Percentiles rank a stretch among this genome's conserved stretches.
Conservation (phyloP, 768 basidiomycete genomes). For the Psilocybe subaeruginosa region DNA sequence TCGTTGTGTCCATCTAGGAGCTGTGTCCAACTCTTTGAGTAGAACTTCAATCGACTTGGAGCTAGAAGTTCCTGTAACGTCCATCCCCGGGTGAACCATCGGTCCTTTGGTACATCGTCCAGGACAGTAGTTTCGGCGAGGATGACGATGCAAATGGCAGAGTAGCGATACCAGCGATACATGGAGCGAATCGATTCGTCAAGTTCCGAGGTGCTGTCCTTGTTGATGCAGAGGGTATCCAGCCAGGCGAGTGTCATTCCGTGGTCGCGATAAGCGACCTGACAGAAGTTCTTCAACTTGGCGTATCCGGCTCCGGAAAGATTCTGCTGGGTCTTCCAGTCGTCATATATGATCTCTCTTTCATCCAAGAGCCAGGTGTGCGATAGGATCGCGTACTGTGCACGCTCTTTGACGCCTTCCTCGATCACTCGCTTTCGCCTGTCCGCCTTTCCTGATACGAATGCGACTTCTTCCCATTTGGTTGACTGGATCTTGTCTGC, state of each 20-base stretch:
- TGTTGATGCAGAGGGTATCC: conserved; percentile 19
- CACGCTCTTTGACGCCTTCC: conserved; percentile 5
- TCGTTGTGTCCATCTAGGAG: conserved; percentile 2
- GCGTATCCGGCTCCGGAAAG: conserved; percentile 3
- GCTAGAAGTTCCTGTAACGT: conserved; percentile 20
- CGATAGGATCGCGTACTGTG: conserved; percentile 15
- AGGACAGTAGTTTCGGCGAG: conserved; percentile 8
- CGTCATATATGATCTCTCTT: conserved; percentile 7
- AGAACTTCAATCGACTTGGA: conserved; percentile 7
- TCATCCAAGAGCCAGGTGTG: conserved; percentile 18
- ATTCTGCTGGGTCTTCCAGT: not conserved
- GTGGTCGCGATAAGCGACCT: conserved; percentile 4
- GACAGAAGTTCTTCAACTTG: conserved; percentile 12
- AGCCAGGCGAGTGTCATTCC: conserved; percentile 12
- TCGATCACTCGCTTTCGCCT: not conserved
- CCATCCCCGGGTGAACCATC: conserved; percentile 21
- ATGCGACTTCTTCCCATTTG: conserved; percentile 5
- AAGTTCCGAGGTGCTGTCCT: conserved; percentile 17
- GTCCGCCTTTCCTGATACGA: not conserved
- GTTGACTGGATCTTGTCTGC: not conserved
- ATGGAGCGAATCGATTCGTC: conserved; percentile 21
- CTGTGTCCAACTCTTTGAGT: conserved; percentile 8
- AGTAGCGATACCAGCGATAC: conserved; percentile 16
- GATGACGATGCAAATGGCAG: conserved; percentile 13
- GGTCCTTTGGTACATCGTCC: conserved; percentile 6